phyloP scores from a whole-genome alignment of 2,329 filamentous ascomycete species.

The Zasmidium citrigriseum region DNA sequence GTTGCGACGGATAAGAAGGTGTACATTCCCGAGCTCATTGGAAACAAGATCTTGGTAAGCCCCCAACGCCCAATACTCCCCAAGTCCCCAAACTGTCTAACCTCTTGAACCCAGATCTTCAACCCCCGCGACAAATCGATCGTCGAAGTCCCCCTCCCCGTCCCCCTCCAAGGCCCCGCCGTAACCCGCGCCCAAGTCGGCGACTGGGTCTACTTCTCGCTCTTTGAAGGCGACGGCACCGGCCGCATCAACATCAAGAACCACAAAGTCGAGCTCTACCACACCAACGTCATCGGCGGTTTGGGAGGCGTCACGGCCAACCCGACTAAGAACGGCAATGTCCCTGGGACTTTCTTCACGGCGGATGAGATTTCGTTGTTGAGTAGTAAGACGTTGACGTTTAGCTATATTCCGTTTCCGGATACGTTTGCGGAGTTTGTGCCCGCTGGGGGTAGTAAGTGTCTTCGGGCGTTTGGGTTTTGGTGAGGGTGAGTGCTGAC shows the following conservation, averaged over 20 bases:
- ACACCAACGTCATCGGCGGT: constrained; percentile 10
- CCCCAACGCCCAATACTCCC: constrained; percentile 59
- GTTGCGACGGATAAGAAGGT: constrained; percentile 18
- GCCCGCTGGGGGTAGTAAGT: constrained; percentile 8
- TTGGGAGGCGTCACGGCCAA: constrained; percentile 17
- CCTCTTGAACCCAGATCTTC: not conserved
- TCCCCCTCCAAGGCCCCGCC: constrained; percentile 16
- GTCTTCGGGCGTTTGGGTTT: not conserved
- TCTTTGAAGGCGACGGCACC: constrained; percentile 16
- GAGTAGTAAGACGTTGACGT: constrained; percentile 16
- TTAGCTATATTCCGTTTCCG: constrained; percentile 17
- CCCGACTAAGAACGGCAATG: constrained; percentile 11
- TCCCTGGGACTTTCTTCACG: constrained; percentile 17
- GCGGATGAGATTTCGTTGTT: constrained; percentile 12
- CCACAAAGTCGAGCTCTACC: constrained; percentile 13
- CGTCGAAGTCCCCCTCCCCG: constrained; percentile 7
- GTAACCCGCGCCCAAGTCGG: constrained; percentile 19
- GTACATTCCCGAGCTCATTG: constrained; percentile 21
- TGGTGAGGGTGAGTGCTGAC: not conserved
- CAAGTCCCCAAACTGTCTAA: constrained; percentile 38
- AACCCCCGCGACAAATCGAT: constrained; percentile 9
- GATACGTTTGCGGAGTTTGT: constrained; percentile 10
- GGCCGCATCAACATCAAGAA: constrained; percentile 22
- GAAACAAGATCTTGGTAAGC: constrained; percentile 19
- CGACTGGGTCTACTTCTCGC: constrained; percentile 20